Percentiles rank a stretch among this genome's conserved stretches.
Evolutionary conservation across 495 filamentous ascomycete species (phyloP).

Genomic region (Diplogelasinospora grovesii): DNA sequence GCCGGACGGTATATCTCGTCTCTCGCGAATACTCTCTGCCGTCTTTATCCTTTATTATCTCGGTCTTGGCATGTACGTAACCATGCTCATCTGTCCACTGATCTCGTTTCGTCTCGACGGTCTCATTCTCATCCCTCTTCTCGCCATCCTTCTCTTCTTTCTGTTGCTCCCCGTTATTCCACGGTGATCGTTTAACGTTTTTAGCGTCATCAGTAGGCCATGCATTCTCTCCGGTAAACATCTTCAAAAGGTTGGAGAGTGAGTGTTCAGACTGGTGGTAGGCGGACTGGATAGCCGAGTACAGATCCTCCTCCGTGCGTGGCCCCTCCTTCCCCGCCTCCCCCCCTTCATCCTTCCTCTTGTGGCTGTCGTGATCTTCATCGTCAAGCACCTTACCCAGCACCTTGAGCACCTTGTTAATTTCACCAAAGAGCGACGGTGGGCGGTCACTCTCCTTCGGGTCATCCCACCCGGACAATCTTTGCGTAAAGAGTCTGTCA

Average conservation of each 20-base stretch:
- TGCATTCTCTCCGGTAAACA: slow-evolving; percentile 7
- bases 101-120: too few relatives aligned
- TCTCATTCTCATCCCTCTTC: slow-evolving; percentile 11
- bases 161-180: not conserved
- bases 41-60: slow-evolving; percentile 7
- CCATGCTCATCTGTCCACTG: too few relatives aligned
- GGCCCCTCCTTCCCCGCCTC: slow-evolving; percentile 1
- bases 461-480: too few relatives aligned
- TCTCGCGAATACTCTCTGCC: slow-evolving; percentile 6
- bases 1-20: slow-evolving; percentile 1
- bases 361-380: not conserved
- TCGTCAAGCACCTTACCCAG: slow-evolving; percentile 1
- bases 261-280: slow-evolving; percentile 18
- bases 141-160: slow-evolving; percentile 10
- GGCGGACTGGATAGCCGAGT: slow-evolving; percentile 8
- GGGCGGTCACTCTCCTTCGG: not conserved
- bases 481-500: too few relatives aligned
- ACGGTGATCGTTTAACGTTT: too few relatives aligned
- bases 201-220: too few relatives aligned
- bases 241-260: slow-evolving; percentile 14
- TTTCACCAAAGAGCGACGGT: not conserved
- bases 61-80: slow-evolving; percentile 14
- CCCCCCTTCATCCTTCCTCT: not conserved
- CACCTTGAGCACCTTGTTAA: not conserved
- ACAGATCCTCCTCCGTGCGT: slow-evolving; percentile 13